These are phyloP conservation scores for Ophiostoma perfectum DNA, from an alignment of 2,329 filamentous ascomycete genomes.

Conservation along the genomic window DNA sequence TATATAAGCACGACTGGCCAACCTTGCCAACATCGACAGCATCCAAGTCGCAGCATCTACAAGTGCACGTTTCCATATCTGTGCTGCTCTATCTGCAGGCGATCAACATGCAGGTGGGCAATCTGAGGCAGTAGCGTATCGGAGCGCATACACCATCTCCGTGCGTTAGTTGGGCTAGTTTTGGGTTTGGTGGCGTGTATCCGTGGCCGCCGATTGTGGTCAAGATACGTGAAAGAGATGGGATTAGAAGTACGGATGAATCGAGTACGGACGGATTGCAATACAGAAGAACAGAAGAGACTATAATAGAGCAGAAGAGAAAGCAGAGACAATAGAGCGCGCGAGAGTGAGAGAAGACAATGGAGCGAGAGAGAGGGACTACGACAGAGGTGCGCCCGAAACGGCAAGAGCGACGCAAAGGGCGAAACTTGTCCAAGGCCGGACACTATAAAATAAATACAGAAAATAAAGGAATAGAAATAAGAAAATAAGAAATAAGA, in stretches of 20 bases:
- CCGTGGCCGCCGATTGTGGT: no score
- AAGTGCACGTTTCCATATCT: not conserved
- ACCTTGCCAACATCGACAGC: not conserved
- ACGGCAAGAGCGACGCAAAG: conserved; percentile 13
- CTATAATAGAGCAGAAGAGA: no score
- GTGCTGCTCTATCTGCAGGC: not conserved
- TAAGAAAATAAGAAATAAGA: not conserved
- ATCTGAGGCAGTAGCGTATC: conserved; percentile 23
- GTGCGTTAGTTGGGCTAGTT: conserved; percentile 16
- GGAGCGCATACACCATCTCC: conserved; percentile 23
- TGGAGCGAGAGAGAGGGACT: not conserved
- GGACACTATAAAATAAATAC: not conserved
- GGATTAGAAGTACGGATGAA: no score
- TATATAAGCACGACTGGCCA: not conserved
- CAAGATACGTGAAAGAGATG: not conserved
- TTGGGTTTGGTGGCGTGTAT: not conserved
- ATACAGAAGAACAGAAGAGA: not conserved
- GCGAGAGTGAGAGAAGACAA: not conserved
- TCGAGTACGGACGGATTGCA: not conserved
- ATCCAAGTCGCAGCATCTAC: not conserved
- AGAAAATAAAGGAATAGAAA: not conserved
- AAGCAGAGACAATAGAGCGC: no score
- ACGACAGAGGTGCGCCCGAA: conserved; percentile 1
- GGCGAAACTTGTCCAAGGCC: conserved; percentile 9
- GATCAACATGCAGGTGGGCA: conserved; percentile 15